phyloP scores from a whole-genome alignment of 305 asterid species.

The Fraxinus platypoda region DNA sequence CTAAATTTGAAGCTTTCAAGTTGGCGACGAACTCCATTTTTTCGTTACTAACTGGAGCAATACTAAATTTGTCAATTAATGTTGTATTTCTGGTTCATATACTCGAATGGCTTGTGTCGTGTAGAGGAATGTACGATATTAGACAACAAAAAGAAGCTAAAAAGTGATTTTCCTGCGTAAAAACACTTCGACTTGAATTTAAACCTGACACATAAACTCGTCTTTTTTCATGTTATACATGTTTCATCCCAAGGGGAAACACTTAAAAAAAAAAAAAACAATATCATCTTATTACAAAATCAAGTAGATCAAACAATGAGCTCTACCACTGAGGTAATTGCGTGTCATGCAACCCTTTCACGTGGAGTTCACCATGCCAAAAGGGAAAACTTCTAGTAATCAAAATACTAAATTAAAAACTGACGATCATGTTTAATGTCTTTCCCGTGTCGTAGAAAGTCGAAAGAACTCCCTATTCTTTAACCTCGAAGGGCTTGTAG shows the following conservation, averaged over 20 bases:
- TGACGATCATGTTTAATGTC: neutral
- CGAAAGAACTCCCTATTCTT: slow-evolving; percentile 22
- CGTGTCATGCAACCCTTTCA: neutral
- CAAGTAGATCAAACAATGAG: neutral
- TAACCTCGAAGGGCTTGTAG: slow-evolving; percentile 44
- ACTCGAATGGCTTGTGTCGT: neutral
- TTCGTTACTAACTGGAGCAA: neutral
- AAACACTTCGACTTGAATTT: neutral
- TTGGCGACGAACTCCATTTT: neutral
- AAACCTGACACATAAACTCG: neutral
- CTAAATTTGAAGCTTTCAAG: neutral
- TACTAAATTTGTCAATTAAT: neutral
- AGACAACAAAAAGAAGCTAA: neutral
- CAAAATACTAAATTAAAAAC: neutral
- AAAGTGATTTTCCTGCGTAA: neutral
- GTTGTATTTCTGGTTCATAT: neutral
- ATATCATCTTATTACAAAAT: neutral
- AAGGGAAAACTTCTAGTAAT: neutral
- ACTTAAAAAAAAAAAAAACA: neutral
- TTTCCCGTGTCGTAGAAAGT: neutral
- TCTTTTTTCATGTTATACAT: neutral
- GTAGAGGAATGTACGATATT: neutral
- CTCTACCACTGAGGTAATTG: neutral
- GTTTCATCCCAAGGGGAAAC: neutral
- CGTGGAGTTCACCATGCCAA: neutral